Evolutionary conservation across 208 protist species (phyloP), one percentile per base, ranked within the genome.

Genomic region (Acanthamoeba healyi): DNA sequence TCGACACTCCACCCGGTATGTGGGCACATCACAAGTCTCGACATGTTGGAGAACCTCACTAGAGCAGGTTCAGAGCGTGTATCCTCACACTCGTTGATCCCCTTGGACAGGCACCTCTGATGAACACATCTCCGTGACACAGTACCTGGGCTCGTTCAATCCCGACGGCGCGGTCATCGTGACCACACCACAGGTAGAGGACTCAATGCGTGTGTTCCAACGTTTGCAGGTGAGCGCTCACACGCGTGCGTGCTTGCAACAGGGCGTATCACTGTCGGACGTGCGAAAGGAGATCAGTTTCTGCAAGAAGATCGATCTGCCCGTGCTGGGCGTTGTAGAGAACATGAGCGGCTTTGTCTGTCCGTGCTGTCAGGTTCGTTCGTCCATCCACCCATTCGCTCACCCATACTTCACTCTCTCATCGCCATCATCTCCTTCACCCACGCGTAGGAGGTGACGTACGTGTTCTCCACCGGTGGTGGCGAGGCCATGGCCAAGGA

Each of bases 1-100:
- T 99, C 72, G 99, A 99, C 96, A 99, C 99, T 14, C 99, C 99
- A 54, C 99, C 99, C 15, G 61, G 61, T 67, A 36, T 29, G 54
- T 4, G 54, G 0, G 24, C 22, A 61, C 54, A 15, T 22, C 14
- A n/a, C n/a, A n/a, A n/a, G n/a, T n/a, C n/a, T n/a, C n/a, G n/a
- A n/a, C n/a, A n/a, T n/a, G n/a, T n/a, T n/a, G n/a, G n/a, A n/a
- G n/a, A n/a, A n/a, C n/a, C n/a, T n/a, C n/a, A n/a, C n/a, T n/a
- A n/a, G n/a, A n/a, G n/a, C n/a, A n/a, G n/a, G n/a, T n/a, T n/a
- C n/a, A n/a, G n/a, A n/a, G n/a, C n/a, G n/a, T n/a, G n/a, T n/a
- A n/a, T n/a, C n/a, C n/a, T n/a, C n/a, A n/a, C n/a, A n/a, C n/a
- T n/a, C 29, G 61, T 36, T 36, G 15, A 14, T 61, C 22, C 9